These are phyloP conservation scores for Neurospora sp. DNA, from an alignment of 495 filamentous ascomycete genomes.

Conservation along the genomic window DNA sequence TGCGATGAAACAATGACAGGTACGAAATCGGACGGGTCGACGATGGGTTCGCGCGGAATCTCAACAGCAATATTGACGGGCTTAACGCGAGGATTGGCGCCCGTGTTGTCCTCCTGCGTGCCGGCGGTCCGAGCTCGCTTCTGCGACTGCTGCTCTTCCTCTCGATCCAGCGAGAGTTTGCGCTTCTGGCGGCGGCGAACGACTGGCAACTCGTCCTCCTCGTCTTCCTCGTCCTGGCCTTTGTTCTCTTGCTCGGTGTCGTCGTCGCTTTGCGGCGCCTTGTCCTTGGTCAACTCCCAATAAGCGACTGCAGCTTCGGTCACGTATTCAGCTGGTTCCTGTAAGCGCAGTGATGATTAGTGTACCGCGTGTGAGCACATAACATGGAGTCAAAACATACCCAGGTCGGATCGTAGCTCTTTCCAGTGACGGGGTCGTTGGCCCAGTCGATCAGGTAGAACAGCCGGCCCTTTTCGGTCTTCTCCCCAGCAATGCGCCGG, in stretches of 20 bases:
- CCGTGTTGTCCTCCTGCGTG: not conserved
- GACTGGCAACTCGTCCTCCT: not conserved
- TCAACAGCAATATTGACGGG: constrained; percentile 8
- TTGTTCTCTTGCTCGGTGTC: not conserved
- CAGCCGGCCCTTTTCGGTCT: constrained; percentile 15
- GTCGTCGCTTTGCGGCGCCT: constrained; percentile 5
- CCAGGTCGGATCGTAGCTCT: constrained; percentile 28
- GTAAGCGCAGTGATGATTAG: constrained; percentile 1
- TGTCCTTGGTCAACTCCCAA: constrained; percentile 20
- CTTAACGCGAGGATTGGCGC: not conserved
- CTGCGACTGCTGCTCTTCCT: not conserved
- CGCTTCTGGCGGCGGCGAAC: not conserved
- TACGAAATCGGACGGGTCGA: constrained; percentile 12
- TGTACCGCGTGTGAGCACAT: not conserved
- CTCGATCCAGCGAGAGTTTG: not conserved
- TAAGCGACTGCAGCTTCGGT: constrained; percentile 19
- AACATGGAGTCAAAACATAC: constrained; percentile 15
- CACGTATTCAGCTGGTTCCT: constrained; percentile 31
- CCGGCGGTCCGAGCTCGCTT: not conserved
- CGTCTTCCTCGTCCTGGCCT: not conserved
- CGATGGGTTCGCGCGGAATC: constrained; percentile 2
- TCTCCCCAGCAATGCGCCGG: constrained; percentile 30
- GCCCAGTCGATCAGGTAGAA: constrained; percentile 34
- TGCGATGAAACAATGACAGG: not conserved
- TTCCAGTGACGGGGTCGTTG: constrained; percentile 24